Base-by-base conservation (phyloP, 129 eudicot genomes). In the Centella asiatica region DNA sequence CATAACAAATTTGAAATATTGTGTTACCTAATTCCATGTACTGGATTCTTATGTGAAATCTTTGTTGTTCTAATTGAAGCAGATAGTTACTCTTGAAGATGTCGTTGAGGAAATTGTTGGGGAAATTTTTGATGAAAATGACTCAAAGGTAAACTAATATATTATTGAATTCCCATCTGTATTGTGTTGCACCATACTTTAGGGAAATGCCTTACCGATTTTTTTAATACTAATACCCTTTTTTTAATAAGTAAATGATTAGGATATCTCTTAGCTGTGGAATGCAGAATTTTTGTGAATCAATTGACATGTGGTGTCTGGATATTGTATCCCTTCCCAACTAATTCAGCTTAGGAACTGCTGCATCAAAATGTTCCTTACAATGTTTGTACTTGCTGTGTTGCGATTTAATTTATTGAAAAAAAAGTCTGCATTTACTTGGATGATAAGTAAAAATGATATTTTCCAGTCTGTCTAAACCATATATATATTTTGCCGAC, bases 71-170 rank as follows among this genome's bases (percentile, higher is more conserved):
- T 62, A 57, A 62, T 44, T 53, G 66, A 62, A 67, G 39, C 79
- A 84, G 90, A 73, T 84, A 59, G 90, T 84, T 24, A 80, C 90
- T 20, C 78, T 84, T 31, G 90, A 84, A 77, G 90, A 84, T 69
- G 83, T 84, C 44, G 90, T 84, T 23, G 90, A 84, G 68, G 86
- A 84, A 75, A 84, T 84, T 64, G 90, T 84, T 63, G 90, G 90
- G 56, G 90, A 84, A 69, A 84, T 84, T 54, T 84, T 84, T 39
- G 90, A 84, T 62, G 90, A 84, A 57, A 84, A 80, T 74, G 90
- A 84, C 60, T 80, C 90, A 5, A 84, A 84, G 83, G 90, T 77
- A 71, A 66, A 19, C 9, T 32, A 47, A 6, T 51, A 19, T 17
- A 2, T 27, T 61, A 53, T 9, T 72, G 32, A 46, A 55, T 65